Evolutionary conservation across 2,329 filamentous ascomycete genomes (phyloP), one percentile per base, ranked within the genome.

Genomic region (Clonostachys chloroleuca): DNA sequence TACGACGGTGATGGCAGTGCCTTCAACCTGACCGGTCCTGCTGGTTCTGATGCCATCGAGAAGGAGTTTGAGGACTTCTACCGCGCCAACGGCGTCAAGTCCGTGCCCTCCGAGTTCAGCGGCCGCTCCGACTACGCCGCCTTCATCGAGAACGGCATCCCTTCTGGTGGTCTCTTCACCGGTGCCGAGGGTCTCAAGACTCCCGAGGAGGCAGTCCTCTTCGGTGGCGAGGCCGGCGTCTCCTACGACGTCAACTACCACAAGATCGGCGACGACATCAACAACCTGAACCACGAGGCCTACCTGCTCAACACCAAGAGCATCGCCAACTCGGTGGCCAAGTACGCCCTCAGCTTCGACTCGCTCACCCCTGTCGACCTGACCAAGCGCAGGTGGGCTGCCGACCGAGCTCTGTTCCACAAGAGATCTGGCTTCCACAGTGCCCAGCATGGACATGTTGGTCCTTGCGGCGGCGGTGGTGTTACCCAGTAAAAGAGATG

Each of bases 141-240:
- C 4, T 87, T 88, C 67, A 79, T 86, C 51, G 74, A 78, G 57
- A 78, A 77, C 53, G 81, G 81, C 10, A 84, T 87, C 49, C 81
- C 86, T 3, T 77, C 79, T 1, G 85, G 85, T 24, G 86, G 86
- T 12, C 72, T 89, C 49, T 85, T 84, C 56, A 87, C 84, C 9
- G 84, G 84, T 12, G 84, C 84, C 3, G 83, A 86, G 60, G 76
- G 68, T 6, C 60, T 82, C 60, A 86, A 85, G 74, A 84, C 81
- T 0, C 68, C 70, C 34, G 74, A 76, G 39, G 78, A 87, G 58
- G 77, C 70, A 0, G 68, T 66, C 35, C 63, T 80, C 56, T 87
- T 86, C 52, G 84, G 84, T 12, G 84, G 84, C 17, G 64, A 74
- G 53, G 81, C 76, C 10, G 83, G 73, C 50, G 63, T 70, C 24